Conservation (phyloP, 179 eudicot genomes). For the Gypsophila paniculata region DNA sequence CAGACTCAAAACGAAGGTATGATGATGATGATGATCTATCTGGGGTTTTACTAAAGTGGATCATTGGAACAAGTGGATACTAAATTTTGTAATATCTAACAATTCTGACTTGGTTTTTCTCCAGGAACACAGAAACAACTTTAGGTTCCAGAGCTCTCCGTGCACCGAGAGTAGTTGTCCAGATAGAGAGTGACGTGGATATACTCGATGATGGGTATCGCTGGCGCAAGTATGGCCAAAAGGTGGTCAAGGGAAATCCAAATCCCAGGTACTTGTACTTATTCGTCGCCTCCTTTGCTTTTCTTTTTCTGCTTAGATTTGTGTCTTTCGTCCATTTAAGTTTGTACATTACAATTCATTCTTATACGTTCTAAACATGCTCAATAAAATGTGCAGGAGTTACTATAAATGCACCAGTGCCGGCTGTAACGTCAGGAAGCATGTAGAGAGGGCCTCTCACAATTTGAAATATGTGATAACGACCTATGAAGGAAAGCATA, state of each 20-base stretch:
- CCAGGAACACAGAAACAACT: slow-evolving; percentile 54
- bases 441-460: slow-evolving; percentile 66
- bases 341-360: not conserved
- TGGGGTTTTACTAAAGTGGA: not conserved
- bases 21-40: not conserved
- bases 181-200: slow-evolving; percentile 47
- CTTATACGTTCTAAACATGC: not conserved
- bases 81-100: not conserved
- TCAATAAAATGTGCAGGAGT: slow-evolving; percentile 40
- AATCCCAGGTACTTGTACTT: slow-evolving; percentile 39
- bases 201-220: slow-evolving; percentile 51
- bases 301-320: not conserved
- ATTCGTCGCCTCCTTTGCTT: not conserved
- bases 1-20: slow-evolving; percentile 39
- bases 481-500: slow-evolving; percentile 70
- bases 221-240: slow-evolving; percentile 56
- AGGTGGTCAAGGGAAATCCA: slow-evolving; percentile 52
- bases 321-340: not conserved
- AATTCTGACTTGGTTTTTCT: slow-evolving; percentile 14
- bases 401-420: slow-evolving; percentile 70
- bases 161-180: slow-evolving; percentile 44
- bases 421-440: slow-evolving; percentile 67
- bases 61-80: not conserved
- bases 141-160: slow-evolving; percentile 43
- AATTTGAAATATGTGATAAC: slow-evolving; percentile 50